A percentile compares a stretch with the other conserved stretches of the same genome.
Conservation (phyloP, 1,139 yeast species). For the Yamadazyma songkhlaensis region DNA sequence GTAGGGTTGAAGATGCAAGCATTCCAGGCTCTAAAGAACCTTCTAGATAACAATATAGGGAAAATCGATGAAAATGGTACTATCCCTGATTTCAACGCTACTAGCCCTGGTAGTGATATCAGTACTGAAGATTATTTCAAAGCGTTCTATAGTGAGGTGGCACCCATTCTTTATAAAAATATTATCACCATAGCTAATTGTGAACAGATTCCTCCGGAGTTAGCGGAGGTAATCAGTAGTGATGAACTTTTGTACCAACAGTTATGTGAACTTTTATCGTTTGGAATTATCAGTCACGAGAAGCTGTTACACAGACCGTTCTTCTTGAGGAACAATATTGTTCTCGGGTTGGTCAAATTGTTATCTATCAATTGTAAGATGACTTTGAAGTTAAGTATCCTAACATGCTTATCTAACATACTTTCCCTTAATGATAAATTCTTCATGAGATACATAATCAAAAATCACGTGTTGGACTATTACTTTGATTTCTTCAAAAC, state of each 20-base stretch:
- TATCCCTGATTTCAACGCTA: slow-evolving; percentile 28
- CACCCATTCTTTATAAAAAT: slow-evolving; percentile 55
- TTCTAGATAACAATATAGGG: slow-evolving; percentile 60
- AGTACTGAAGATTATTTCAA: slow-evolving; percentile 53
- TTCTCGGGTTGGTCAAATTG: slow-evolving; percentile 49
- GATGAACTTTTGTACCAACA: slow-evolving; percentile 55
- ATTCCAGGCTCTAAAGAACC: slow-evolving; percentile 72
- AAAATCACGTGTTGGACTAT: slow-evolving; percentile 50
- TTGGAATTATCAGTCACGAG: slow-evolving; percentile 66
- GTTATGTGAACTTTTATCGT: slow-evolving; percentile 65
- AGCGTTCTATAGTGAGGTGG: slow-evolving; percentile 62
- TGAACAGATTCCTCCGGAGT: slow-evolving; percentile 9
- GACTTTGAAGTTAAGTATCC: slow-evolving; percentile 61
- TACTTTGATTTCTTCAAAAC: slow-evolving; percentile 50
- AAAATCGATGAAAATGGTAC: slow-evolving; percentile 13
- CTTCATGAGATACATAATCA: slow-evolving; percentile 55
- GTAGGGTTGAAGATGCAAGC: slow-evolving; percentile 80
- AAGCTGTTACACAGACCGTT: slow-evolving; percentile 55
- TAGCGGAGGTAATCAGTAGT: slow-evolving; percentile 13
- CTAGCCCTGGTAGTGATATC: slow-evolving; percentile 32
- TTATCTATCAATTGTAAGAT: slow-evolving; percentile 39
- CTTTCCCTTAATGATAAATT: slow-evolving; percentile 59
- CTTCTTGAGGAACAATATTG: slow-evolving; percentile 52
- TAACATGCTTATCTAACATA: slow-evolving; percentile 61
- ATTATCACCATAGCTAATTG: slow-evolving; percentile 32